Conservation (phyloP, 192 early-diverging fungal genomes). For the Coemansia sp. region DNA sequence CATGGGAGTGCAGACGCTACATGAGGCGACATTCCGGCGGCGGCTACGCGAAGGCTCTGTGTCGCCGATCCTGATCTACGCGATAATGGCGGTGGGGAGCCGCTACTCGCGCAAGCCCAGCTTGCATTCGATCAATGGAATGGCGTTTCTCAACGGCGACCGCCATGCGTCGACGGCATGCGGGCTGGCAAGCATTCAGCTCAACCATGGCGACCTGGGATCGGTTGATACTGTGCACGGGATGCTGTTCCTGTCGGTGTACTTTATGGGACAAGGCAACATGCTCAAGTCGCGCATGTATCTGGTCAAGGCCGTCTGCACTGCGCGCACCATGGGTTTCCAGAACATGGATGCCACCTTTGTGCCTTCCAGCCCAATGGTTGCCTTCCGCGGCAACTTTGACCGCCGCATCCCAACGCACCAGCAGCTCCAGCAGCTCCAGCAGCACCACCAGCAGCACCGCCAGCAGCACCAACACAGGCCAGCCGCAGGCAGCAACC, state of each 20-base stretch:
- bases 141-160: constrained; percentile 56
- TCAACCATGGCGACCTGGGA: constrained; percentile 47
- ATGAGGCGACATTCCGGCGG: constrained; percentile 42
- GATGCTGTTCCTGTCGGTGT: constrained; percentile 56
- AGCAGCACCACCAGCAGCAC: background rate
- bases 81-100: constrained; percentile 55
- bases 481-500: background rate
- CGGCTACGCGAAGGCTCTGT: constrained; percentile 29
- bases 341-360: constrained; percentile 50
- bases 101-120: constrained; percentile 54
- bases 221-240: constrained; percentile 47
- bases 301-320: constrained; percentile 56
- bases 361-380: constrained; percentile 46
- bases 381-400: constrained; percentile 39
- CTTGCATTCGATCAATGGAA: constrained; percentile 56
- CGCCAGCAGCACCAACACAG: background rate
- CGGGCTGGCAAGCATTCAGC: constrained; percentile 45
- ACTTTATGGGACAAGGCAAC: constrained; percentile 57
- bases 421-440: constrained; percentile 6
- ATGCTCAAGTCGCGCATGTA: constrained; percentile 59
- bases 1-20: constrained; percentile 53
- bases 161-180: constrained; percentile 49
- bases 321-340: constrained; percentile 52
- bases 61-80: constrained; percentile 53
- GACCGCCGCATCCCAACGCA: constrained; percentile 15